Conservation (phyloP, 768 basidiomycete genomes). For the Podaxis sp. region DNA sequence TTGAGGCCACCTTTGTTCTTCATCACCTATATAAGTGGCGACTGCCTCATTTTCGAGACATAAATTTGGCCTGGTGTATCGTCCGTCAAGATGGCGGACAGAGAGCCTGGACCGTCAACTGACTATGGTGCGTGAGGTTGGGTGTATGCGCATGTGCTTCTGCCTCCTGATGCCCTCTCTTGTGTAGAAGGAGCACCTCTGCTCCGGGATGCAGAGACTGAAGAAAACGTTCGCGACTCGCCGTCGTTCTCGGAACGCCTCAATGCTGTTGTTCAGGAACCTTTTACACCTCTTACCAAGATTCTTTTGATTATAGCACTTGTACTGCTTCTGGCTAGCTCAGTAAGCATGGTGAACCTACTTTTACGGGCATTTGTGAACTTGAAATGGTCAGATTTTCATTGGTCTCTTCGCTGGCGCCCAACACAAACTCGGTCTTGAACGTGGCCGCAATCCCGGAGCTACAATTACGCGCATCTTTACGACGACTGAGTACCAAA, state of each 20-base stretch:
- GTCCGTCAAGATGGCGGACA: constrained; percentile 49
- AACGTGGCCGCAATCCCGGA: constrained; percentile 34
- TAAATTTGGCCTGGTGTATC: constrained; percentile 5
- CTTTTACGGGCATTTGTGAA: background rate
- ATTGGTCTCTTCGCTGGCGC: constrained; percentile 92
- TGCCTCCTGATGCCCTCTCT: background rate
- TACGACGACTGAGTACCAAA: constrained; percentile 17
- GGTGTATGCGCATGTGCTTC: constrained; percentile 8
- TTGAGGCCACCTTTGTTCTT: constrained; percentile 15
- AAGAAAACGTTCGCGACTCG: constrained; percentile 21
- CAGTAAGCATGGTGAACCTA: constrained; percentile 33
- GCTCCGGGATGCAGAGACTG: constrained; percentile 47
- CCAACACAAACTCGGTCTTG: constrained; percentile 68
- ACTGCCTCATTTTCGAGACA: background rate
- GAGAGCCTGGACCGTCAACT: constrained; percentile 49
- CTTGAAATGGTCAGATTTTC: constrained; percentile 51
- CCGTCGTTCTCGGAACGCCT: constrained; percentile 45
- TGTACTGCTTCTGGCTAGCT: constrained; percentile 75
- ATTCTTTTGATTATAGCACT: constrained; percentile 75
- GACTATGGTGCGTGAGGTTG: constrained; percentile 47
- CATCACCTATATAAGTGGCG: constrained; percentile 4
- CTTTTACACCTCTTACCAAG: constrained; percentile 81
- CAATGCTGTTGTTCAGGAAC: constrained; percentile 63
- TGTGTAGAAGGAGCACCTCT: constrained; percentile 63
- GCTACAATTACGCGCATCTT: constrained; percentile 3